Conservation (phyloP, 2,329 filamentous ascomycete species). For the Verticillium nonalfalfae region DNA sequence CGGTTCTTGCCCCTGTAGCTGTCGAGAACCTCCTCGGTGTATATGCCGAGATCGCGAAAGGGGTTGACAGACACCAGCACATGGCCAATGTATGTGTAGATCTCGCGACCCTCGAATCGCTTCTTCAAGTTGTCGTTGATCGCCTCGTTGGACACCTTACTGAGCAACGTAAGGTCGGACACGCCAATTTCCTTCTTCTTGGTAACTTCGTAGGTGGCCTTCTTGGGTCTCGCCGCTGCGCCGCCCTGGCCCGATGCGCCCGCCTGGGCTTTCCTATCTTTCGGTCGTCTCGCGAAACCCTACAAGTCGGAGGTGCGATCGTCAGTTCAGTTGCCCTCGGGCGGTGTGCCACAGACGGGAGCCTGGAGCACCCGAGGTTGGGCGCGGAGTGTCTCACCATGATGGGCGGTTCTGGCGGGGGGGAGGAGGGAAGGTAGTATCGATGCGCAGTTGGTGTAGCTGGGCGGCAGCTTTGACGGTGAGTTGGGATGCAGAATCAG, state of each 20-base stretch:
- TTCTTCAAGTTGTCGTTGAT: slow-evolving; percentile 99
- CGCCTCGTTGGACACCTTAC: slow-evolving; percentile 97
- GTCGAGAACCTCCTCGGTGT: slow-evolving; percentile 88
- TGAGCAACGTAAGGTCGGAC: slow-evolving; percentile 92
- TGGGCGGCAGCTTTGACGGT: neutral
- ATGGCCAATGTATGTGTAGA: slow-evolving; percentile 99
- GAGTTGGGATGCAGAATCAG: neutral
- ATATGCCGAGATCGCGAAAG: slow-evolving; percentile 95
- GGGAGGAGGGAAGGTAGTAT: slow-evolving; percentile 5
- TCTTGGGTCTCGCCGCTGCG: slow-evolving; percentile 67
- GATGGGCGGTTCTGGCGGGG: slow-evolving; percentile 11
- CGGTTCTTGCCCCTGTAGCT: slow-evolving; percentile 97
- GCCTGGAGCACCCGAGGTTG: neutral
- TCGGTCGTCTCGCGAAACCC: slow-evolving; percentile 44
- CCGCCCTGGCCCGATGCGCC: slow-evolving; percentile 26
- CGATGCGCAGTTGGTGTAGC: neutral
- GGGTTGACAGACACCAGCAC: slow-evolving; percentile 98
- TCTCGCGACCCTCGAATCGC: slow-evolving; percentile 93
- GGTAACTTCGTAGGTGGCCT: slow-evolving; percentile 88
- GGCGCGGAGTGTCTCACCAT: slow-evolving; percentile 10
- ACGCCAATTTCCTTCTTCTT: slow-evolving; percentile 99
- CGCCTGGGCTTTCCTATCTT: slow-evolving; percentile 35
- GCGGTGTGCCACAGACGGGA: neutral
- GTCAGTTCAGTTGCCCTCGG: neutral
- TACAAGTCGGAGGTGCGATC: slow-evolving; percentile 13